Evolutionary conservation across 495 filamentous ascomycete species (phyloP), one percentile per base, ranked within the genome.

Genomic region (Podospora bellae-mahoneyi): DNA sequence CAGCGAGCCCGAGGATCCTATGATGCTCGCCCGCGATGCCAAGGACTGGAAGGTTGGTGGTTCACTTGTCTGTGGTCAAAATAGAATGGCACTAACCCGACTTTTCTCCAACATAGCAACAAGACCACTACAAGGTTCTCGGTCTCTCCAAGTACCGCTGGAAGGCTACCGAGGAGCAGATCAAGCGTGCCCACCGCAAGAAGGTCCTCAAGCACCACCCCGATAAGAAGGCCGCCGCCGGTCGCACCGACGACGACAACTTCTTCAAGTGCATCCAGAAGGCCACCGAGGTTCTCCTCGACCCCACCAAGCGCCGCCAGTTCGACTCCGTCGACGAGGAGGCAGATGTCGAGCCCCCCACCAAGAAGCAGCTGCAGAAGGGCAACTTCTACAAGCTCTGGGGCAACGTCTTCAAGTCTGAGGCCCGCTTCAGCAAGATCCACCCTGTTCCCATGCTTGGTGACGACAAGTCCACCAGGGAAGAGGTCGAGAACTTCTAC

Each of bases 191-290:
- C 73, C 94, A 98, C 84, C 92, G 95, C 82, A 97, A 97, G 89
- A 99, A 99, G 89, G 95, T 98, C 66, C 90, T 99, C 53, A 93
- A 92, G 82, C 95, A 99, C 78, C 95, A 99, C 77, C 95, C 95
- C 65, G 95, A 99, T 76, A 99, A 99, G 90, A 96, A 95, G 83
- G 95, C 95, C 32, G 94, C 95, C 53, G 85, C 89, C 63, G 92
- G 95, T 69, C 86, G 83, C 68, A 88, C 89, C 71, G 93, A 99
- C 80, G 93, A 97, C 82, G 95, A 99, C 81, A 91, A 89, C 74
- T 99, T 99, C 86, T 99, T 99, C 90, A 99, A 99, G 86, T 99
- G 95, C 80, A 99, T 99, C 78, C 95, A 99, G 84, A 97, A 97
- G 79, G 95, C 95, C 68, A 94, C 89, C 74, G 95, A 99, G 77